Evolutionary conservation across 2,329 filamentous ascomycete genomes (phyloP), one percentile per base, ranked within the genome.

Genomic region (Arthrobotrys iridis): DNA sequence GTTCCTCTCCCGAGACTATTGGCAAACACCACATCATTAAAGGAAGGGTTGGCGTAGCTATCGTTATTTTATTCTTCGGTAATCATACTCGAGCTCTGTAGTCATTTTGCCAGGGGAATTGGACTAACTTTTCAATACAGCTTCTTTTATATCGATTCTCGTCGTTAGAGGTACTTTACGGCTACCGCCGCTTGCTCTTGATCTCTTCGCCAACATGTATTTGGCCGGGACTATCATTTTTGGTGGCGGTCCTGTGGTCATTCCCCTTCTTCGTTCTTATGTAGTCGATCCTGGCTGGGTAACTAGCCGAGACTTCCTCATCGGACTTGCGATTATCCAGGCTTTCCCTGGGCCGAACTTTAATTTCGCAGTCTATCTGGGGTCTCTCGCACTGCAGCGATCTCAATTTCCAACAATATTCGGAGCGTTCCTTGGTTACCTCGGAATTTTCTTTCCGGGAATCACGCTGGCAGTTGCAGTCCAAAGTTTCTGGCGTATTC

Each of bases 141-240:
- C 81, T 2, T 85, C 84, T 1, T 91, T 92, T 77, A 82, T 87
- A 50, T 78, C 82, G 1, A 80, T 90, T 18, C 85, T 91, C 79
- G 83, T 86, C n/a, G 77, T 86, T 0, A 84, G 85, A 35, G 81
- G 82, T 50, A 82, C 52, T 1, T 52, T 85, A 6, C 67, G 81
- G 0, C 46, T 79, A 4, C 82, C 81, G 0, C 83, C 87, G 0
- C 81, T 88, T 0, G 81, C 85, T 0, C 88, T 88, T 77, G 83
- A 86, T 52, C 85, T 93, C 20, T 92, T 93, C 78, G 84, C 89
- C 2, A 92, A 91, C 80, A 86, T 93, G 82, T 92, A 90, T 78
- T 87, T 92, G 0, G 90, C 90, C 0, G 90, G 90, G 15, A 92
- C 90, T 1, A 86, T 89, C 67, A 89, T 88, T 75, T 81, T 81